A percentile compares a stretch with the other conserved stretches of the same genome.
phyloP scores from a whole-genome alignment of 2,329 filamentous ascomycete species.

The Diaporthe sp. region DNA sequence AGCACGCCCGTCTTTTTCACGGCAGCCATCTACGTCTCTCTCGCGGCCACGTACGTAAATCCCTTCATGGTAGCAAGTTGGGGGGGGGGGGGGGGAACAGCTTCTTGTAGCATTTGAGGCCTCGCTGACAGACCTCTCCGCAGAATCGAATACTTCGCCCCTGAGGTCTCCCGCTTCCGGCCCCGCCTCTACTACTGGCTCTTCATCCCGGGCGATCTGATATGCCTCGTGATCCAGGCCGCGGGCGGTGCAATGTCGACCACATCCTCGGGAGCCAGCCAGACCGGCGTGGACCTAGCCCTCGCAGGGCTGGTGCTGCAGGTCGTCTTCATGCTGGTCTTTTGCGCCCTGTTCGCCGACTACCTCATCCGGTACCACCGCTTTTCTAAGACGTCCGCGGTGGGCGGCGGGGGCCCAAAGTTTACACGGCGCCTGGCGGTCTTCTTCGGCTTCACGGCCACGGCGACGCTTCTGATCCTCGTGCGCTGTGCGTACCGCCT shows the following conservation, averaged over 20 bases:
- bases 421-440: constrained; percentile 54
- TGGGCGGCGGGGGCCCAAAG: constrained; percentile 40
- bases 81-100: too few relatives aligned
- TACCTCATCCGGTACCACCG: constrained; percentile 54
- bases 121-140: not conserved
- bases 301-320: constrained; percentile 67
- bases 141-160: constrained; percentile 48
- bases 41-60: constrained; percentile 50
- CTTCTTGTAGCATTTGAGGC: not conserved
- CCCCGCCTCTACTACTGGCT: constrained; percentile 52
- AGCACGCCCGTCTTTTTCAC: constrained; percentile 68
- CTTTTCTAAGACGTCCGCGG: constrained; percentile 42
- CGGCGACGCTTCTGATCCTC: constrained; percentile 69
- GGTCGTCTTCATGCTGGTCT: constrained; percentile 62
- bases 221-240: constrained; percentile 67
- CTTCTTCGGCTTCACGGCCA: constrained; percentile 64
- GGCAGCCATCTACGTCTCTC: constrained; percentile 76
- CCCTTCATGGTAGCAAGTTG: too few relatives aligned
- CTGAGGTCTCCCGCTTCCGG: constrained; percentile 48
- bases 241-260: constrained; percentile 62
- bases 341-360: constrained; percentile 57
- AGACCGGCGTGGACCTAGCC: constrained; percentile 62
- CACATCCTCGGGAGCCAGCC: constrained; percentile 52
- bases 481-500: constrained; percentile 71
- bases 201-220: constrained; percentile 64